Evolutionary conservation across 78 protist genomes (phyloP), one percentile per base, ranked within the genome.

Genomic region (Tieghemostelium lacteum): DNA sequence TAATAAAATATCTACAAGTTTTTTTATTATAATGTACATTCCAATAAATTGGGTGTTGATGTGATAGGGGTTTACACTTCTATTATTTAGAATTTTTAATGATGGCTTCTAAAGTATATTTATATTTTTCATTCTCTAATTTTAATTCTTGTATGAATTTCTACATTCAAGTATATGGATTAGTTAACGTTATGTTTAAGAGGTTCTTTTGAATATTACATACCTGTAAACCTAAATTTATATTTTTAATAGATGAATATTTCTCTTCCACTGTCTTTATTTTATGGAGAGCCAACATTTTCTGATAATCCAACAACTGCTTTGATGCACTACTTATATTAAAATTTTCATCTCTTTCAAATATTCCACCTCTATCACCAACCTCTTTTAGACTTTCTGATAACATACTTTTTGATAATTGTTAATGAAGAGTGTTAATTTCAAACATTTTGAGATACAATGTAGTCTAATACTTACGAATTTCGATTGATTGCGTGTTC

Each of bases 351-450:
- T 80, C 88, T 31, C 76, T 31, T 29, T 80, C 88, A 54, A 78
- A 78, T 49, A 78, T 66, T 36, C 64, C 37, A 20, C 76, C 73
- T 42, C 76, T 80, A 24, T 80, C 88, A 22, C 88, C 58, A 67
- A 67, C 64, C 39, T 80, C 88, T 55, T 58, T 65, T 69, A 80
- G 50, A 69, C 88, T 80, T n/a, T 80, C 88, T 67, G 88, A 57
- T 39, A 80, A 42, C 70, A 67, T 65, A 10, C 88, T 77, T 37
- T 14, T 45, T 45, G 52, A 45, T 45, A 14, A 14, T 45, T 45
- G 6, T 45, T 45, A 45, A 45, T 14, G 10, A 45, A 45, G n/a
- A n/a, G n/a, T n/a, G n/a, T n/a, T n/a, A n/a, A n/a, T n/a, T n/a
- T n/a, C 52, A 45, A 45, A 14, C 52, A 6, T 45, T 45, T 45